Base-by-base conservation (phyloP, 305 asterid genomes). In the Andrographis paniculata region DNA sequence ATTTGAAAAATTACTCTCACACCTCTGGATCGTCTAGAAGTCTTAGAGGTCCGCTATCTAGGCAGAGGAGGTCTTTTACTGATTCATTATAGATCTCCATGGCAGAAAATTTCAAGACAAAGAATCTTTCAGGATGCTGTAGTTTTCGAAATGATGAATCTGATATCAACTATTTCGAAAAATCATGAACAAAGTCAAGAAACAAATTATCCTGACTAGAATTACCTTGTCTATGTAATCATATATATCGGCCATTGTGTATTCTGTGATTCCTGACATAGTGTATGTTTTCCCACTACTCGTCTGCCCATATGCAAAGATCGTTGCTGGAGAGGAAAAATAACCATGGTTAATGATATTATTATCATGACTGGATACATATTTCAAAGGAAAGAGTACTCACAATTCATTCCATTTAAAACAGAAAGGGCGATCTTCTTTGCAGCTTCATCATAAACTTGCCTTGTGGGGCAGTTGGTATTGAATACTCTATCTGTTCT, bases 11-110 rank as follows among this genome's bases (percentile, higher is more conserved):
- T n/a, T n/a, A 16, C 4, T 18, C 6, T 44, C 3, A 1, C 17
- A 84, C 97, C 94, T 87, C 99, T 9, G 99, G 97, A 78, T 92
- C 99, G 54, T 92, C 97, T 9, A 92, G 80, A 58, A 87, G 94
- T 50, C 96, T 70, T 56, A 87, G 97, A 21, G 79, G 74, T 61
- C 78, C 47, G 36, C 62, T 60, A 39, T 87, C 94, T 5, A 63
- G 12, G 45, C 70, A 65, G 36, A 92, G 93, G 50, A 87, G 97
- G 70, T 87, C 97, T 59, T 74, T 74, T 14, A 84, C 95, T 35
- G 78, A 66, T 66, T 92, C 99, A 36, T 92, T 92, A 75, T 92
- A 92, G 50, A 92, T 92, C 77, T 92, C 99, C 78, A 92, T 70
- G 18, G 97, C 94, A 23, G 95, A 84, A 58, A 92, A 92, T 60